phyloP scores from a whole-genome alignment of 768 basidiomycete genomes.

The Gymnopilus dilepis region DNA sequence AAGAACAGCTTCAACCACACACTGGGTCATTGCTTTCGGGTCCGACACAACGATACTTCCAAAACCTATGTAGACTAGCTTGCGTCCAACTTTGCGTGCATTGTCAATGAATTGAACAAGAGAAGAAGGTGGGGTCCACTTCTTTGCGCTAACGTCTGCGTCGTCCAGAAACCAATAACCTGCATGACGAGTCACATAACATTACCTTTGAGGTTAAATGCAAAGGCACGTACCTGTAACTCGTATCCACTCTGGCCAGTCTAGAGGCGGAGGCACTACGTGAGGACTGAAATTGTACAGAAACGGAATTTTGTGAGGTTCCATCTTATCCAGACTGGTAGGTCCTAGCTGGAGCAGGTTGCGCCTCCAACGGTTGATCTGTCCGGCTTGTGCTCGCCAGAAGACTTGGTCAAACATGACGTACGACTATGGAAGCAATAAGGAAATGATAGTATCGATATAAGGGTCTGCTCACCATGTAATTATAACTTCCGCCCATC shows the following conservation, averaged over 20 bases:
- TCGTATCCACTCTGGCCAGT: slow-evolving; percentile 99
- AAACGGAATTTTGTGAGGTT: slow-evolving; percentile 97
- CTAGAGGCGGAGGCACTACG: slow-evolving; percentile 90
- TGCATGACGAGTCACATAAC: slow-evolving; percentile 31
- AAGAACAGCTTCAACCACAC: slow-evolving; percentile 86
- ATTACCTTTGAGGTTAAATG: background rate
- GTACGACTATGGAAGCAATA: slow-evolving; percentile 64
- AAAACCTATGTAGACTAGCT: slow-evolving; percentile 97
- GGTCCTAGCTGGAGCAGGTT: slow-evolving; percentile 74
- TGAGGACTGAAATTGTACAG: slow-evolving; percentile 95
- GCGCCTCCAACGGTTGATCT: slow-evolving; percentile 93
- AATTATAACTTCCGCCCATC: slow-evolving; percentile 98
- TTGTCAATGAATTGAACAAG: slow-evolving; percentile 83
- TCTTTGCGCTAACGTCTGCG: slow-evolving; percentile 85
- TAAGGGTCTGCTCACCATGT: slow-evolving; percentile 68
- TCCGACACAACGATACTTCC: slow-evolving; percentile 97
- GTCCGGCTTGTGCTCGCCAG: slow-evolving; percentile 93
- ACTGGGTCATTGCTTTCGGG: slow-evolving; percentile 89
- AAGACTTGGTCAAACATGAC: slow-evolving; percentile 99
- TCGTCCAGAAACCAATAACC: slow-evolving; percentile 98
- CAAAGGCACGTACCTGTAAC: slow-evolving; percentile 66
- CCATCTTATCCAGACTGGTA: slow-evolving; percentile 93
- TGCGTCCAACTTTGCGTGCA: slow-evolving; percentile 78
- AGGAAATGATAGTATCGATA: too few species aligned
- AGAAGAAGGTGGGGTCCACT: slow-evolving; percentile 86